These are phyloP conservation scores for Elsinoe arachidis DNA, from an alignment of 2,329 filamentous ascomycete genomes.

Conservation along the genomic window DNA sequence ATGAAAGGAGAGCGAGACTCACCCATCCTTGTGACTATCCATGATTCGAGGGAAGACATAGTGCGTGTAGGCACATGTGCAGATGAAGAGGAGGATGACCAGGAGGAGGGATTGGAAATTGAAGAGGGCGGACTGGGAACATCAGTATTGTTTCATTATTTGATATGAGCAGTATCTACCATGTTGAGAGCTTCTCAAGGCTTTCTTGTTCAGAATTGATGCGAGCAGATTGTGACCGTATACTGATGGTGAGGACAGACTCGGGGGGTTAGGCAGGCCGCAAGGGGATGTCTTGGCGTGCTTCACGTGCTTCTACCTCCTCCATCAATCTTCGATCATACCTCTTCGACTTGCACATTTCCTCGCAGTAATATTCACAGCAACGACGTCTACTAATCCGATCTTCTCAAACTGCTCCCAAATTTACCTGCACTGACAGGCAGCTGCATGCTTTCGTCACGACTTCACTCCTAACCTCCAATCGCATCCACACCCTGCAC, in stretches of 20 bases:
- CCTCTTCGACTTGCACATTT: not conserved
- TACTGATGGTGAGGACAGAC: not conserved
- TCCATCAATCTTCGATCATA: not conserved
- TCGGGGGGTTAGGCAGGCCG: not conserved
- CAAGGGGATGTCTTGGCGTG: not conserved
- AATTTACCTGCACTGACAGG: not conserved
- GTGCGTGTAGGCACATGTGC: slow-evolving; percentile 90
- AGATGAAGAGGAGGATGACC: slow-evolving; percentile 89
- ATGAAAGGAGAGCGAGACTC: slow-evolving; percentile 24
- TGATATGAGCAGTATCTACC: slow-evolving; percentile 4
- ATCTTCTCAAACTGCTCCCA: too few species aligned
- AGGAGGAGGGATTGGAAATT: slow-evolving; percentile 97
- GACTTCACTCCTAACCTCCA: not conserved
- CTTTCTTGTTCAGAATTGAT: not conserved
- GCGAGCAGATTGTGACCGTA: not conserved
- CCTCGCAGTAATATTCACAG: not conserved
- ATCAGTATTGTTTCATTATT: slow-evolving; percentile 2
- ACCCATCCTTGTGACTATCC: slow-evolving; percentile 90
- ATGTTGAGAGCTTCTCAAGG: slow-evolving; percentile 1
- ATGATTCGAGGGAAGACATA: slow-evolving; percentile 81
- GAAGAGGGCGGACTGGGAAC: slow-evolving; percentile 78
- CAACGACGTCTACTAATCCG: too few species aligned
- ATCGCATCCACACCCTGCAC: not conserved
- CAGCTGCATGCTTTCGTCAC: not conserved
- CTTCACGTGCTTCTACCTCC: not conserved